Base-by-base conservation (phyloP, 2,329 filamentous ascomycete species). In the Drechslera avenae region DNA sequence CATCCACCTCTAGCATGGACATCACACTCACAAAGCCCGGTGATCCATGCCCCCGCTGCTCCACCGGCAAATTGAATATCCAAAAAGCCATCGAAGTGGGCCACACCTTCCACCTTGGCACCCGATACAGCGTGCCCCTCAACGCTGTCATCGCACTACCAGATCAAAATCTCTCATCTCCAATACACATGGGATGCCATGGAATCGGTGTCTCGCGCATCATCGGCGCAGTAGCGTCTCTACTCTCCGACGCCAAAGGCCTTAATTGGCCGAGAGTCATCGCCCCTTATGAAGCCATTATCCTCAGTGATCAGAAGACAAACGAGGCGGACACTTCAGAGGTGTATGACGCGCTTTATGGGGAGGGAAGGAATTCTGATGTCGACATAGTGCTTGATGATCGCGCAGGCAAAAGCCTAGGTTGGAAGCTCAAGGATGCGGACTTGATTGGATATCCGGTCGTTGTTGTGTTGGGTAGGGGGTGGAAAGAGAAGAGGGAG, bases 161-260 rank as follows among this genome's bases (percentile, higher is more conserved):
- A 76, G 19, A 64, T 60, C 26, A 57, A 60, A 54, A 32, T 23
- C 58, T 74, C 13, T 71, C 72, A 7, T 79, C 85, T 0, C 79
- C 86, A 0, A 81, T 96, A 66, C 85, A 96, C 59, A 99, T 99
- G 94, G 94, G 94, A 47, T 99, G 94, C 71, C 91, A 97, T 68
- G 94, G 94, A 1, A 95, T 99, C 54, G 94, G 94, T 1, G 85
- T 99, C 14, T 96, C 91, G 4, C 87, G 94, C 36, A 86, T 99
- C 63, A 87, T 99, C 54, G 91, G 88, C 7, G 91, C 94, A 1
- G 85, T 94, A 1, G 92, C 92, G 1, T 87, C 93, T 57, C 82
- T 87, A 32, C 78, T 91, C 8, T 81, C 85, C 0, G 90, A 96
- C 60, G 68, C 80, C 1, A 2, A 83, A 78, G 66, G 94, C 0